Evolutionary conservation across 768 basidiomycete species (phyloP).

Genomic region (Termitomyces sp.): DNA sequence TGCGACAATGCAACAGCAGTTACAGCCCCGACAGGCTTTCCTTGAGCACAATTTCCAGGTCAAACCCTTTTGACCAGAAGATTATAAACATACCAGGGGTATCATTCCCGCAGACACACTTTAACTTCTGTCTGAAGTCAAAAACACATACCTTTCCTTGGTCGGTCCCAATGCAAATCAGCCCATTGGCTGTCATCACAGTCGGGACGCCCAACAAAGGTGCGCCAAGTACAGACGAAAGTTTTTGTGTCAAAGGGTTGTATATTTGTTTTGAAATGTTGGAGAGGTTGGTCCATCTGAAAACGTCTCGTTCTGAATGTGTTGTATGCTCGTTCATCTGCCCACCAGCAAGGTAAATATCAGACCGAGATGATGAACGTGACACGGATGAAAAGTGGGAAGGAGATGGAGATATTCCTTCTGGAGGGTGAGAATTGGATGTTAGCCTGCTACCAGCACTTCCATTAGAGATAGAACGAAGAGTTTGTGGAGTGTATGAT

Average conservation of each 20-base stretch:
- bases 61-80: constrained; percentile 1
- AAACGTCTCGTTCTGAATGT: constrained; percentile 49
- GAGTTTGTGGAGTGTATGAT: constrained; percentile 55
- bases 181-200: constrained; percentile 78
- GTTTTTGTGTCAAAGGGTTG: constrained; percentile 51
- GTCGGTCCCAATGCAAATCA: constrained; percentile 87
- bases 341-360: constrained; percentile 31
- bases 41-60: constrained; percentile 34
- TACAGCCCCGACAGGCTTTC: constrained; percentile 64
- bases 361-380: constrained; percentile 59
- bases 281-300: constrained; percentile 73
- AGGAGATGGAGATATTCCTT: constrained; percentile 48
- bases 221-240: constrained; percentile 58
- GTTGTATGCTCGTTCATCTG: constrained; percentile 16
- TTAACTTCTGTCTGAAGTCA: constrained; percentile 86
- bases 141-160: constrained; percentile 78
- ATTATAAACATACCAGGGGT: constrained; percentile 44
- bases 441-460: constrained; percentile 41
- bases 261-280: constrained; percentile 57
- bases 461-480: constrained; percentile 37
- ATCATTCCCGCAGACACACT: constrained; percentile 75
- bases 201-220: constrained; percentile 66
- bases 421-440: constrained; percentile 39
- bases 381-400: constrained; percentile 74
- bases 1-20: constrained; percentile 90